Evolutionary conservation across 2,329 filamentous ascomycete species (phyloP).

Genomic region (Fusarium tuaranense): DNA sequence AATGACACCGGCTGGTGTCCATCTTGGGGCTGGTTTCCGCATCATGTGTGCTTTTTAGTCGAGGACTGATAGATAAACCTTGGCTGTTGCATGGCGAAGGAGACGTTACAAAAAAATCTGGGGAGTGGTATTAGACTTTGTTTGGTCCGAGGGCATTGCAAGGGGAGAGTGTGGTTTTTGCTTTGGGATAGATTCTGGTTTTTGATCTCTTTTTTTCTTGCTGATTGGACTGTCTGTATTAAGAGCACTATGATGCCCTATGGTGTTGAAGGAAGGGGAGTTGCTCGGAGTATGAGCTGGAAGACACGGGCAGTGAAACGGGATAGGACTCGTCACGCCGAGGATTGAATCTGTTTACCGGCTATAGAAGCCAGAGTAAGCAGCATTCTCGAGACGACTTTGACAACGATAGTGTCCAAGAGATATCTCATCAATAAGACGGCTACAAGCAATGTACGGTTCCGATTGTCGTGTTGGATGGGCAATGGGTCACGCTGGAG

Average conservation of each 20-base stretch:
- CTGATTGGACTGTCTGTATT: background rate
- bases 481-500: background rate
- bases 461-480: background rate
- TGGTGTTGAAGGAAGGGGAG: constrained; percentile 9
- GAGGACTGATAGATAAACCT: constrained; percentile 9
- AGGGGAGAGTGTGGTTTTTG: constrained; percentile 20
- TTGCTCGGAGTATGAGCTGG: constrained; percentile 2
- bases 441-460: constrained; percentile 4
- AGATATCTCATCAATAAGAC: constrained; percentile 23
- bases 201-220: constrained; percentile 21
- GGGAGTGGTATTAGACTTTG: constrained; percentile 31
- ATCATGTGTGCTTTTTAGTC: constrained; percentile 19
- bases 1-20: constrained; percentile 38
- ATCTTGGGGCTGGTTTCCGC: constrained; percentile 39
- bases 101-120: constrained; percentile 34
- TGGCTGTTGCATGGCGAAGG: constrained; percentile 36
- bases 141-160: constrained; percentile 24
- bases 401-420: constrained; percentile 5
- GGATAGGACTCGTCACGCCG: background rate
- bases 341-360: background rate
- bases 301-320: background rate
- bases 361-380: background rate
- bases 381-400: background rate
- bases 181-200: constrained; percentile 31
- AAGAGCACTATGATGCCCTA: constrained; percentile 5